These are phyloP conservation scores for Castanospermum australe DNA, from an alignment of 306 rosid species.

Conservation along the genomic window DNA sequence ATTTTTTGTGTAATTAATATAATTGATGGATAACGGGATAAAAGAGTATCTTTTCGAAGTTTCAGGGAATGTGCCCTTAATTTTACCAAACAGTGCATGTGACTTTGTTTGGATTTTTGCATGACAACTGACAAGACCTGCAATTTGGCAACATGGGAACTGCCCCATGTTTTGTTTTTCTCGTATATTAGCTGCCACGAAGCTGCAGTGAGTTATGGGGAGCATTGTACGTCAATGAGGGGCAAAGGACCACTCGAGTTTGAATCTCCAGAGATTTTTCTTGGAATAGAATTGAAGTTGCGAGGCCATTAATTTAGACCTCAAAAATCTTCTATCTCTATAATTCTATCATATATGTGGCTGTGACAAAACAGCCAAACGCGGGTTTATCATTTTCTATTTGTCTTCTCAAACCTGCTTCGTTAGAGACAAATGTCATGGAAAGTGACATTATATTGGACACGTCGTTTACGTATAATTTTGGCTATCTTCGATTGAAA, in stretches of 20 bases:
- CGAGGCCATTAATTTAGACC: background rate
- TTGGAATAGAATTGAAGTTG: background rate
- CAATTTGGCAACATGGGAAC: background rate
- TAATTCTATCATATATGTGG: background rate
- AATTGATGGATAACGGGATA: too few relatives aligned
- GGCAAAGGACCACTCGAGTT: background rate
- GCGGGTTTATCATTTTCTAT: background rate
- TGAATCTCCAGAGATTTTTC: background rate
- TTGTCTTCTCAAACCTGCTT: background rate
- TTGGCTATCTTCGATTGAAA: background rate
- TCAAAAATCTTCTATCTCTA: background rate
- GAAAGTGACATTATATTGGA: background rate
- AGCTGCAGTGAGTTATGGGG: background rate
- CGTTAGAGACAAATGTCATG: background rate
- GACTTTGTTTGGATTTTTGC: background rate
- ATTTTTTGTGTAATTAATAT: too few relatives aligned
- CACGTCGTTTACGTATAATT: background rate
- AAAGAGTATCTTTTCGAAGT: too few relatives aligned
- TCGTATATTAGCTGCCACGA: constrained; percentile 2
- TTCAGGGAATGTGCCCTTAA: too few relatives aligned
- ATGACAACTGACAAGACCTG: constrained; percentile 5
- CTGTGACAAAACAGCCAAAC: background rate
- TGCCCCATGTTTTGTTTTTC: background rate
- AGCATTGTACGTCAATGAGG: background rate
- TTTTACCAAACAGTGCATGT: background rate